Percentiles rank a stretch among this genome's conserved stretches.
Evolutionary conservation across 768 basidiomycete genomes (phyloP).

Genomic region (Tubosaeta sp.): DNA sequence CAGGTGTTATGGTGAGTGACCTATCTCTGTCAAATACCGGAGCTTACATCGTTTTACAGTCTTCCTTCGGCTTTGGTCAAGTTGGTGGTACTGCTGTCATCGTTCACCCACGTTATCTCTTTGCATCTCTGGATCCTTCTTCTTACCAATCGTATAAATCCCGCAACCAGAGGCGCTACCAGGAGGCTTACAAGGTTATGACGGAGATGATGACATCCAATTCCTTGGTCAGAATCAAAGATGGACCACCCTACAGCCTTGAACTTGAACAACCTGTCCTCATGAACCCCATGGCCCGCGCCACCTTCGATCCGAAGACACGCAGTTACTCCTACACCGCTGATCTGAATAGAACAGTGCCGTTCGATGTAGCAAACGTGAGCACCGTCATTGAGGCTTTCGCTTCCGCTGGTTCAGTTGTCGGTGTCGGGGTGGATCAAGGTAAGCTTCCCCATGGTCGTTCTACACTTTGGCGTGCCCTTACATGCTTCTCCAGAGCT

Average conservation of each 20-base stretch:
- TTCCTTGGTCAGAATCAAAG: slow-evolving; percentile 92
- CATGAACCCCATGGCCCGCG: slow-evolving; percentile 90
- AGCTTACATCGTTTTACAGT: slow-evolving; percentile 38
- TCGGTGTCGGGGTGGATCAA: slow-evolving; percentile 88
- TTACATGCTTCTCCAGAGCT: slow-evolving; percentile 56
- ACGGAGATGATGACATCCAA: slow-evolving; percentile 95
- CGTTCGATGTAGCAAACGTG: slow-evolving; percentile 64
- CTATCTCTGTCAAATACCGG: not conserved
- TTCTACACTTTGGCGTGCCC: not conserved
- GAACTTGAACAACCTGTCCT: slow-evolving; percentile 86
- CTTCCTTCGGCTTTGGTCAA: slow-evolving; percentile 97
- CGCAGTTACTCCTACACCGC: slow-evolving; percentile 79
- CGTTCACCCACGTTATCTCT: slow-evolving; percentile 86
- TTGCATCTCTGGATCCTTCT: slow-evolving; percentile 78
- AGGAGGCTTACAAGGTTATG: slow-evolving; percentile 84
- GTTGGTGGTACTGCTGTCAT: slow-evolving; percentile 91
- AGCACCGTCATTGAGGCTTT: slow-evolving; percentile 50
- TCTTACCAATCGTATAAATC: slow-evolving; percentile 72
- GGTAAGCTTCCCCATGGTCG: slow-evolving; percentile 41
- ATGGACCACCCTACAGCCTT: slow-evolving; percentile 78
- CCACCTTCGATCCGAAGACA: slow-evolving; percentile 74
- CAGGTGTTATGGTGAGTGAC: slow-evolving; percentile 72
- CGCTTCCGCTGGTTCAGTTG: slow-evolving; percentile 38
- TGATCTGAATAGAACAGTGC: slow-evolving; percentile 49
- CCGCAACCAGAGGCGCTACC: slow-evolving; percentile 61